Evolutionary conservation across 2,329 filamentous ascomycete genomes (phyloP).

Genomic region (Penicillium sclerotiorum): DNA sequence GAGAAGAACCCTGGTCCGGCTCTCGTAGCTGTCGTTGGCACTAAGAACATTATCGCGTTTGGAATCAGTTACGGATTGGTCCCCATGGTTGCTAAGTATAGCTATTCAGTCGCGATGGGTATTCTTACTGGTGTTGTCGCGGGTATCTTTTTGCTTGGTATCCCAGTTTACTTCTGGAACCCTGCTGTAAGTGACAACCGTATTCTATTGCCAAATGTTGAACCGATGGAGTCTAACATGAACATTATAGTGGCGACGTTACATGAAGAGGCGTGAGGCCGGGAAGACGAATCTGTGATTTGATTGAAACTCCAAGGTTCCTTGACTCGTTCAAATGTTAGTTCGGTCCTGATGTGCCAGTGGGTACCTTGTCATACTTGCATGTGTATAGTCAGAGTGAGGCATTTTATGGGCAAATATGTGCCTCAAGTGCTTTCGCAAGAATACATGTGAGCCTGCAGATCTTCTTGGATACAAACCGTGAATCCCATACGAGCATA

Average conservation of each 20-base stretch:
- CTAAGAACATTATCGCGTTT: constrained; percentile 33
- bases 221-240: neutral
- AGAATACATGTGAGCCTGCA: too few species aligned
- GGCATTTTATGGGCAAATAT: too few species aligned
- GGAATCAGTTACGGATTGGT: constrained; percentile 32
- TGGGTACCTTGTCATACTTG: too few species aligned
- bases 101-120: constrained; percentile 28
- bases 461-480: too few species aligned
- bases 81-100: constrained; percentile 27
- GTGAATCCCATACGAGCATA: too few species aligned
- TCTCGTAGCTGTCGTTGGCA: constrained; percentile 32
- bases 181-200: constrained; percentile 19
- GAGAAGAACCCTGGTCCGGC: constrained; percentile 37
- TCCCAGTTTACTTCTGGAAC: constrained; percentile 29
- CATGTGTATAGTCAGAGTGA: too few species aligned
- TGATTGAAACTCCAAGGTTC: neutral
- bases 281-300: neutral
- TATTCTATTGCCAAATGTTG: too few species aligned
- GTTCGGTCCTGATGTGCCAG: too few species aligned
- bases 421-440: too few species aligned
- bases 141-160: constrained; percentile 24
- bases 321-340: too few species aligned
- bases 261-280: constrained; percentile 8
- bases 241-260: constrained; percentile 16
- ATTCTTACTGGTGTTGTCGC: constrained; percentile 26